Base-by-base conservation (phyloP, 1,139 yeast species). In the Entelexis sorbosivorans region DNA sequence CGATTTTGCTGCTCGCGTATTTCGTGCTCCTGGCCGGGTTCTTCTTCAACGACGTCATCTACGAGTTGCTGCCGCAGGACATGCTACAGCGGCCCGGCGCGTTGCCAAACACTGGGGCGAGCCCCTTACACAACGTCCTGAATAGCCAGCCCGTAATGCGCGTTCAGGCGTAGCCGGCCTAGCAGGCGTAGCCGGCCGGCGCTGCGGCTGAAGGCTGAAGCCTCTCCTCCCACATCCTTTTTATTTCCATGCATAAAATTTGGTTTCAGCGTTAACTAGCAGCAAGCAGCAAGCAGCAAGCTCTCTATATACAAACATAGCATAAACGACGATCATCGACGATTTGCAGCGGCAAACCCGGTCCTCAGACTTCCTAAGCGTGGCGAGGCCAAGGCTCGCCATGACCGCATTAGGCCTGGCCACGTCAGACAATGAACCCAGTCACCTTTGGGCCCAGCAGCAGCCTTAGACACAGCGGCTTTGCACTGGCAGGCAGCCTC, bases 1-100 rank as follows among this genome's bases (percentile, higher is more conserved):
- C 91, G 17, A 87, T 93, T 58, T 72, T 93, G 63, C 79, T 89
- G 17, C 74, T 93, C 61, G 75, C 87, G 31, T 91, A 91, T 64
- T 63, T 79, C 22, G 91, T 87, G 36, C 81, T 86, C 6, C 71
- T 87, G 56, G 71, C 79, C 49, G 98, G 98, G 1, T 89, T 89
- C 65, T 88, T 80, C 73, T 81, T 82, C 63, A 82, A 79, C 40
- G 66, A 63, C 40, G 52, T 56, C 17, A 56, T 56, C 19, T 26
- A 26, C 36, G 47, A 35, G 16, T 31, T 55, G 2, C n/a, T 52
- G 40, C 49, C 52, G 6, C 26, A 38, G 32, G 40, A 19, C 17
- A 10, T 35, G 24, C 36, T 10, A 10, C 36, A 33, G 20, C 20
- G 36, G 24, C 24, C 24, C 24, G 24, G 24, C 24, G 4, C 24